Conservation (phyloP, 2,329 filamentous ascomycete genomes). For the Emydomyces testavorans region DNA sequence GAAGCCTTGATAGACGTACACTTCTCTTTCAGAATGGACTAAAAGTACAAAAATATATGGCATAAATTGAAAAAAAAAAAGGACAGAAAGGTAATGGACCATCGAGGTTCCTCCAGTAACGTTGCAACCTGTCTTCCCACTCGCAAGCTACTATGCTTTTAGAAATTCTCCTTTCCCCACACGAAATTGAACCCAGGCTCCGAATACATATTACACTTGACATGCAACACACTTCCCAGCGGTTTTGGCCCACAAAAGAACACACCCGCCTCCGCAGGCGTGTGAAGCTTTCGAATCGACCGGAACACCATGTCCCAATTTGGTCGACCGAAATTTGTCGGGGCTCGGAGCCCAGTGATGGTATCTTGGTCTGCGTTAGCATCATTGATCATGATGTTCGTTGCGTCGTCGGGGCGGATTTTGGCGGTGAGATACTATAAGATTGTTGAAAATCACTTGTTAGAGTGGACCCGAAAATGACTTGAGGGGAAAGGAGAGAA, state of each 20-base stretch:
- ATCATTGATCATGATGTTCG: slow-evolving; percentile 88
- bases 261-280: slow-evolving; percentile 60
- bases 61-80: too few relatives aligned
- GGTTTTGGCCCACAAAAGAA: slow-evolving; percentile 82
- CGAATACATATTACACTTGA: slow-evolving; percentile 80
- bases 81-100: too few relatives aligned
- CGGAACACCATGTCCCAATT: slow-evolving; percentile 90
- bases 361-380: slow-evolving; percentile 73
- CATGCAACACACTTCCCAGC: slow-evolving; percentile 62
- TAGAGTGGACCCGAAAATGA: too few relatives aligned
- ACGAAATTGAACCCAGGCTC: slow-evolving; percentile 57
- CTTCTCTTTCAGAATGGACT: too few relatives aligned
- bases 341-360: slow-evolving; percentile 69
- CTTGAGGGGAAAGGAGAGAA: background rate
- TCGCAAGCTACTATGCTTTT: slow-evolving; percentile 12
- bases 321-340: slow-evolving; percentile 69
- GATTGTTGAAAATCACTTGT: too few relatives aligned
- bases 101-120: too few relatives aligned
- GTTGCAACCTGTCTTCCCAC: background rate
- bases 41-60: too few relatives aligned
- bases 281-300: slow-evolving; percentile 66
- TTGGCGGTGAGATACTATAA: slow-evolving; percentile 69
- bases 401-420: slow-evolving; percentile 75
- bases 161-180: slow-evolving; percentile 46
- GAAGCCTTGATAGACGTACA: too few relatives aligned